Base-by-base conservation (phyloP, 139 green algal species). In the Chlamydomonas incerta region DNA sequence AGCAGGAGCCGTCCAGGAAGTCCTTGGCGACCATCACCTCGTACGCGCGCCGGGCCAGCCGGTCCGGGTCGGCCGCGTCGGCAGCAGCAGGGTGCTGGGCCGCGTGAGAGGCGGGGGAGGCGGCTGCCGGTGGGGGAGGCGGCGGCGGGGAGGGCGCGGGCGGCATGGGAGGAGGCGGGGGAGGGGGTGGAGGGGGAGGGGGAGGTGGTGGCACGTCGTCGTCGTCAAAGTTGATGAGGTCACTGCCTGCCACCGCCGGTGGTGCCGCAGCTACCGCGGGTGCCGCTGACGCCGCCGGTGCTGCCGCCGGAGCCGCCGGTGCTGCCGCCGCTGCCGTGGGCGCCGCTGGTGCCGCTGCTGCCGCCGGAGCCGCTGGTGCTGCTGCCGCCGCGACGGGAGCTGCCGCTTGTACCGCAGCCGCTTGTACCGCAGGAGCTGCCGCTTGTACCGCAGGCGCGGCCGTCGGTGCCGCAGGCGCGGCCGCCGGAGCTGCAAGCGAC, bases 1-100 rank as follows among this genome's bases (percentile, higher is more conserved):
- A 95, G 86, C 93, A 93, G 62, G 87, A 94, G 33, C 55, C 29
- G 24, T 97, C 92, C 85, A 99, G 83, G 79, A 98, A 99, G 24
- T 93, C 89, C n/a, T 88, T 87, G 9, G 92, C 69, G 14, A 89
- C 84, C 62, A 84, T 55, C 9, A 63, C 81, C n/a, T 79, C 81
- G 46, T 88, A 80, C 21, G 66, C 67, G 8, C 73, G 73, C 26
- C 69, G 35, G 17, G 74, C 83, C 33, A 79, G n/a, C 9, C 41
- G 33, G 31, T 87, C 82, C 35, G 37, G 29, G 9, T 69, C 82
- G 8, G 63, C 46, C 8, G 55, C 66, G 23, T 33, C 23, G 35
- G 35, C 69, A 26, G 74, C 14, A 14, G 75, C 41, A 35, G 75
- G 10, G 37, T n/a, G n/a, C 6, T 3, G 15, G 41, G 41, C 31